phyloP scores from a whole-genome alignment of 2,329 filamentous ascomycete species.

The Macroventuria anomochaeta region DNA sequence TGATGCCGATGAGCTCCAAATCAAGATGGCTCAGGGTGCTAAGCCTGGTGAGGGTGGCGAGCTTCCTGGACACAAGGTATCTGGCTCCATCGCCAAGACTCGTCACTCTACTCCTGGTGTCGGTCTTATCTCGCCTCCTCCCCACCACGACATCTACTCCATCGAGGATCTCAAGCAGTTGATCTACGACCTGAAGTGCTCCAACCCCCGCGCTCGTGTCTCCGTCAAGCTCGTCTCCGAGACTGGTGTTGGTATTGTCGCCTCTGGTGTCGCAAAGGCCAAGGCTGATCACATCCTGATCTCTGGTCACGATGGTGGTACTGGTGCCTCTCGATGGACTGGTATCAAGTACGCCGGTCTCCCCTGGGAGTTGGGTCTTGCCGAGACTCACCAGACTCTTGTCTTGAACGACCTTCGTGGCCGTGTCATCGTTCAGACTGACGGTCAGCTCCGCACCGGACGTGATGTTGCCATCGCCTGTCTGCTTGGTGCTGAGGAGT shows the following conservation, averaged over 20 bases:
- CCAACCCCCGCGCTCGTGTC: conserved; percentile 87
- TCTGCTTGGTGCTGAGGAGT: conserved; percentile 96
- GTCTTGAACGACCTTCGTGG: conserved; percentile 95
- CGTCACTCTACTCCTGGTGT: conserved; percentile 96
- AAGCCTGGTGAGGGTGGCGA: conserved; percentile 98
- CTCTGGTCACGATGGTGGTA: conserved; percentile 95
- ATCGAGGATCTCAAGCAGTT: conserved; percentile 98
- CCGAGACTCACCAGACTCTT: conserved; percentile 94
- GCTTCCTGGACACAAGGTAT: conserved; percentile 95
- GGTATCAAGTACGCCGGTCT: conserved; percentile 98
- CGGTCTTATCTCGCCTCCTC: conserved; percentile 92
- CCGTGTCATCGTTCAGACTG: conserved; percentile 93
- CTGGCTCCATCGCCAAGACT: conserved; percentile 89
- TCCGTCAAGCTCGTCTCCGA: conserved; percentile 98
- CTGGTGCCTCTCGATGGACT: conserved; percentile 95
- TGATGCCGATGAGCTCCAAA: conserved; percentile 94
- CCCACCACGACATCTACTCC: conserved; percentile 98
- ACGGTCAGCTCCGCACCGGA: conserved; percentile 91
- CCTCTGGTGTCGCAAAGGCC: conserved; percentile 95
- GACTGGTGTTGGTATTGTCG: conserved; percentile 96
- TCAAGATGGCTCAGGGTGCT: conserved; percentile 99
- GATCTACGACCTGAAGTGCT: conserved; percentile 97
- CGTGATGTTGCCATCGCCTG: conserved; percentile 94
- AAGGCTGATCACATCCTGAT: conserved; percentile 97
- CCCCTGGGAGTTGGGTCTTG: conserved; percentile 94